Conservation (phyloP, 306 rosid species). For the Adenanthera pavonina region DNA sequence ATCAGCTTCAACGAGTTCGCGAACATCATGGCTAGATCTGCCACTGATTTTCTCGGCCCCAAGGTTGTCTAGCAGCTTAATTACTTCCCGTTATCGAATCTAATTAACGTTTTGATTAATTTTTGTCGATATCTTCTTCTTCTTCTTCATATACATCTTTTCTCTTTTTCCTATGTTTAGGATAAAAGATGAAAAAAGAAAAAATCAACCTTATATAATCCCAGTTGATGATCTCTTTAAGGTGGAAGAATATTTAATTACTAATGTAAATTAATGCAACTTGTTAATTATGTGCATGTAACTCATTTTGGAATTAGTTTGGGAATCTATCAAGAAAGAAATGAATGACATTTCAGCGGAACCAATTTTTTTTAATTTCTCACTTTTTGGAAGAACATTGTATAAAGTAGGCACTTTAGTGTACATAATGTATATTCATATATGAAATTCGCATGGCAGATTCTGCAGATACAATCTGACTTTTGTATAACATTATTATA, state of each 20-base stretch:
- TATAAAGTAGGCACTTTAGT: not conserved
- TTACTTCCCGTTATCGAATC: not conserved
- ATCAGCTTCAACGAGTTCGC: slow-evolving; percentile 67
- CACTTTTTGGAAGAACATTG: not conserved
- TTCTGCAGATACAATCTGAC: no score
- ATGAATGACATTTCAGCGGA: not conserved
- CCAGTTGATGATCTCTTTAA: not conserved
- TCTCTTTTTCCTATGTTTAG: not conserved
- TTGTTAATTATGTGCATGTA: not conserved
- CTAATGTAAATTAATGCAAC: not conserved
- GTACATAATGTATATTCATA: no score
- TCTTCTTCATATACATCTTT: not conserved
- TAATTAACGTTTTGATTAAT: not conserved
- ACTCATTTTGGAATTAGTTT: not conserved
- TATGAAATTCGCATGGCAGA: no score
- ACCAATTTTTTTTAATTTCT: not conserved
- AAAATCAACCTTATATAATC: not conserved
- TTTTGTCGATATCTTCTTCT: not conserved
- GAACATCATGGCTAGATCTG: slow-evolving; percentile 62
- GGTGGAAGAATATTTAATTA: not conserved
- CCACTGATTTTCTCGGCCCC: slow-evolving; percentile 63
- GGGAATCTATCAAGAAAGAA: not conserved
- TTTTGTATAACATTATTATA: not conserved
- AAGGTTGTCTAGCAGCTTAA: not conserved
- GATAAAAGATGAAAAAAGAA: no score